Base-by-base conservation (phyloP, 1,284 basidiomycete genomes). In the Cerrena zonata region DNA sequence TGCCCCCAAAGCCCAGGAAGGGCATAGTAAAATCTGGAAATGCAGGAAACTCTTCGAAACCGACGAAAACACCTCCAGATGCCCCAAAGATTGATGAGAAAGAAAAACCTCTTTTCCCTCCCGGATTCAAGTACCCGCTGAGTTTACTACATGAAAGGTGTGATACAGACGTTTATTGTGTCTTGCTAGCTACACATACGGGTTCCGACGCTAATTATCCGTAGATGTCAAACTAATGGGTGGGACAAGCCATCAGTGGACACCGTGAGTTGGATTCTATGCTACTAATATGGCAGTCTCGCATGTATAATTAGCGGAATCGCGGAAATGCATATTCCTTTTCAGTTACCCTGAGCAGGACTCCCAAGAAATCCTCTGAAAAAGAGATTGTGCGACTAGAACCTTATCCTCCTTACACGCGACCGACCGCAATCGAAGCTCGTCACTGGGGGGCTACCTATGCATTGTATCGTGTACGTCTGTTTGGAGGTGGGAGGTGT, bases 391-490 rank as follows among this genome's bases (percentile, higher is more conserved):
- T 92, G n/a, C 76, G 81, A 41, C 67, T 94, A 56, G 79, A 80
- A 52, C 86, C 91, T 3, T 79, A 86, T 61, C 84, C 84, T 5
- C 77, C 83, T 12, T 77, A 86, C 59, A 65, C 77, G 40, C 74
- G 80, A 48, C 75, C 78, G 4, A 82, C 81, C 18, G 76, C 80
- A 2, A 64, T 85, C 24, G 85, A 93, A 68, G 90, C 91, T 18
- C 84, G 82, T 45, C 92, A 94, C 62, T 93, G 86, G 80, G 90
- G 86, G 21, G 91, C 91, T 22, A 89, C 89, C 2, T 93, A 92
- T 60, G 90, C 90, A 24, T 67, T 94, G 50, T 90, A 92, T 68
- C 81, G 91, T 55, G 89, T 91, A 65, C 68, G 87, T 82, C 24
- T 45, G 47, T 24, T 13, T 51, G 34, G 19, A 44, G 15, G 23